Conservation (phyloP, 345 rosid genomes). For the Lepidium africanum region DNA sequence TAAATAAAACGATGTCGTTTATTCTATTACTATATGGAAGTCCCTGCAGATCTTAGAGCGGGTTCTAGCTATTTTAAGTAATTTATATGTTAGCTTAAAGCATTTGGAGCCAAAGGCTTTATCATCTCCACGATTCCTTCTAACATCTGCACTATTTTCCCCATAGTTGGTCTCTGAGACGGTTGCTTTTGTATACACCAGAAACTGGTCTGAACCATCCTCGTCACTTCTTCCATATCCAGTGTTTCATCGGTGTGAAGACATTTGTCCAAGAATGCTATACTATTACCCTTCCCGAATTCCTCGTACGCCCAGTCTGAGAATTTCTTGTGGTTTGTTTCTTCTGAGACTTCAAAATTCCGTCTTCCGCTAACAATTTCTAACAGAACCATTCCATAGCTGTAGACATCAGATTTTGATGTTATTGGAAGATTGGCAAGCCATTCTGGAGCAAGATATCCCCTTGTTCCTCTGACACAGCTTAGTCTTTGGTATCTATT, state of each 20-base stretch:
- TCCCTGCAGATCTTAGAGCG: too few relatives aligned
- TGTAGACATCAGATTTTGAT: slow-evolving; percentile 54
- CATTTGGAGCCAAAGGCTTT: slow-evolving; percentile 41
- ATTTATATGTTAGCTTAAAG: too few relatives aligned
- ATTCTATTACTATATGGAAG: too few relatives aligned
- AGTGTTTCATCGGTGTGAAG: slow-evolving; percentile 21
- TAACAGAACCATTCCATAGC: slow-evolving; percentile 59
- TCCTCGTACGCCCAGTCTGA: slow-evolving; percentile 46
- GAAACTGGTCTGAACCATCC: slow-evolving; percentile 44
- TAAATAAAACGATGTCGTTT: too few relatives aligned
- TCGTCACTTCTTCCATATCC: slow-evolving; percentile 39
- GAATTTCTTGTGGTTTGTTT: slow-evolving; percentile 35
- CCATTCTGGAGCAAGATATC: slow-evolving; percentile 62
- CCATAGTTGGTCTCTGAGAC: slow-evolving; percentile 49
- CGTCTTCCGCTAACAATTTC: slow-evolving; percentile 51
- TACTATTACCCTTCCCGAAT: slow-evolving; percentile 35
- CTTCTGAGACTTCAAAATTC: slow-evolving; percentile 40
- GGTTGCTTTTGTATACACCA: slow-evolving; percentile 68
- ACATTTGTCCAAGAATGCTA: slow-evolving; percentile 38
- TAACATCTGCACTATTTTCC: slow-evolving; percentile 55
- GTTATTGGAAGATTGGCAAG: slow-evolving; percentile 48
- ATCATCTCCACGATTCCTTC: slow-evolving; percentile 42
- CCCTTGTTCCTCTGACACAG: slow-evolving; percentile 52
- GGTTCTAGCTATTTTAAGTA: too few relatives aligned
- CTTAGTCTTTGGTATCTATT: slow-evolving; percentile 34